A percentile compares a stretch with the other conserved stretches of the same genome.
Conservation (phyloP, 371 early-diverging fungal genomes). For the Basidiobolus meristosporus region DNA sequence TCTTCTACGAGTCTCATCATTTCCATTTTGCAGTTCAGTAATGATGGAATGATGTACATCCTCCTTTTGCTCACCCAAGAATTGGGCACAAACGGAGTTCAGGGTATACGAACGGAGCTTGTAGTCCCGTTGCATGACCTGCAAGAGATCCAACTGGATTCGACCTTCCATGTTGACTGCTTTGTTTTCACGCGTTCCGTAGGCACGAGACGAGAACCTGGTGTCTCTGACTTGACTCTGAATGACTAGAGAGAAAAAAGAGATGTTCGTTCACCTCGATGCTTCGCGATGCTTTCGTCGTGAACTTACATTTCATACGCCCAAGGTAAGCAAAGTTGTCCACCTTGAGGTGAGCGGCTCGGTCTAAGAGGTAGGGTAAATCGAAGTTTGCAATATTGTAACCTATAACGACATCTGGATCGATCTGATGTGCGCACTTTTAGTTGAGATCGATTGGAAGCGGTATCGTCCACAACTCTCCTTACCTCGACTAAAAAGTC, state of each 20-base stretch:
- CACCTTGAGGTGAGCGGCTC: slow-evolving; percentile 68
- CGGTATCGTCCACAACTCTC: neutral
- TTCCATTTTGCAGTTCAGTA: slow-evolving; percentile 89
- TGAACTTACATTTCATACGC: slow-evolving; percentile 35
- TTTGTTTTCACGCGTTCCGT: slow-evolving; percentile 84
- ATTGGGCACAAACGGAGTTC: slow-evolving; percentile 94
- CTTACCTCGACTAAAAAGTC: slow-evolving; percentile 55
- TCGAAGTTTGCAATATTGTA: slow-evolving; percentile 98
- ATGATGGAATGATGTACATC: slow-evolving; percentile 99
- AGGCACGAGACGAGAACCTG: slow-evolving; percentile 81
- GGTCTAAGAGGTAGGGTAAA: slow-evolving; percentile 92
- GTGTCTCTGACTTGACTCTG: slow-evolving; percentile 62
- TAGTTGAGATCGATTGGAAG: neutral
- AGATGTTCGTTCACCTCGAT: too few relatives aligned
- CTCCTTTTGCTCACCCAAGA: slow-evolving; percentile 98
- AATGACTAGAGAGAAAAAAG: slow-evolving; percentile 7
- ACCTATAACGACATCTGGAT: slow-evolving; percentile 98
- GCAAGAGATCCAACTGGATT: slow-evolving; percentile 88
- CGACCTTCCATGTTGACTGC: slow-evolving; percentile 85
- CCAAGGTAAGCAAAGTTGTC: slow-evolving; percentile 72
- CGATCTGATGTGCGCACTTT: slow-evolving; percentile 19
- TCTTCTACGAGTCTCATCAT: slow-evolving; percentile 88
- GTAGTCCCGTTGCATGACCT: slow-evolving; percentile 93
- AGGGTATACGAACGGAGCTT: slow-evolving; percentile 95
- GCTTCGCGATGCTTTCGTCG: neutral